Evolutionary conservation across 108 stramenopile genomes (phyloP).

Genomic region (Cyclotella cryptica): DNA sequence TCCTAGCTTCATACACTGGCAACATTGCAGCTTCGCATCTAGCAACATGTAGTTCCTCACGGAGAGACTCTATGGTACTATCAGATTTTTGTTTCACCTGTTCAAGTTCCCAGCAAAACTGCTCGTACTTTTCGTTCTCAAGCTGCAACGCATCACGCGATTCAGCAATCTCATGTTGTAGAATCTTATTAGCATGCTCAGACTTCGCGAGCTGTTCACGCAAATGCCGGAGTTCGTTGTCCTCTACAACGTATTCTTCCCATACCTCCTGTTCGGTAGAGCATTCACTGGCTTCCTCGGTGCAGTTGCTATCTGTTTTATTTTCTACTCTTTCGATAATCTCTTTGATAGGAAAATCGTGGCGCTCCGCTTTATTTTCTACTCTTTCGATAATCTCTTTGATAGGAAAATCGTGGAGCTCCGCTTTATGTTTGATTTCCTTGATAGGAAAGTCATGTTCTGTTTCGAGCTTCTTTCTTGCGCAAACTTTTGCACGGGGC

Average conservation of each 20-base stretch:
- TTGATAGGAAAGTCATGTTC: not conserved
- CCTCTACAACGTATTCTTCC: constrained; percentile 19
- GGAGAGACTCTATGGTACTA: constrained; percentile 6
- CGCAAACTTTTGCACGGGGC: not conserved
- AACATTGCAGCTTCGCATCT: constrained; percentile 1
- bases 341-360: not conserved
- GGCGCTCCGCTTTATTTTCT: not conserved
- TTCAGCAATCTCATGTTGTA: constrained; percentile 9
- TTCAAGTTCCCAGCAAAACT: constrained; percentile 6
- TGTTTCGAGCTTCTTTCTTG: not conserved
- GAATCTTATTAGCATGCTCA: constrained; percentile 16
- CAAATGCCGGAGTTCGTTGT: constrained; percentile 12
- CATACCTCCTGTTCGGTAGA: constrained; percentile 19
- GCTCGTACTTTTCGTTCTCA: constrained; percentile 20
- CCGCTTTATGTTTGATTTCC: not conserved
- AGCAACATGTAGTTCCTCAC: constrained; percentile 3
- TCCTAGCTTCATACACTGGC: constrained; percentile 17
- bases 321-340: not conserved
- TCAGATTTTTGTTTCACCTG: constrained; percentile 1
- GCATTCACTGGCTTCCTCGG: not conserved
- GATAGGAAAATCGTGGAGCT: not conserved
- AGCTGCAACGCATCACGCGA: not conserved
- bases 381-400: not conserved
- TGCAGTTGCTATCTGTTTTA: constrained; percentile 9
- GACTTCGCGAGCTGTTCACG: constrained; percentile 22